These are phyloP conservation scores for Juglanconis sp. DNA, from an alignment of 2,329 filamentous ascomycete species.

Conservation along the genomic window DNA sequence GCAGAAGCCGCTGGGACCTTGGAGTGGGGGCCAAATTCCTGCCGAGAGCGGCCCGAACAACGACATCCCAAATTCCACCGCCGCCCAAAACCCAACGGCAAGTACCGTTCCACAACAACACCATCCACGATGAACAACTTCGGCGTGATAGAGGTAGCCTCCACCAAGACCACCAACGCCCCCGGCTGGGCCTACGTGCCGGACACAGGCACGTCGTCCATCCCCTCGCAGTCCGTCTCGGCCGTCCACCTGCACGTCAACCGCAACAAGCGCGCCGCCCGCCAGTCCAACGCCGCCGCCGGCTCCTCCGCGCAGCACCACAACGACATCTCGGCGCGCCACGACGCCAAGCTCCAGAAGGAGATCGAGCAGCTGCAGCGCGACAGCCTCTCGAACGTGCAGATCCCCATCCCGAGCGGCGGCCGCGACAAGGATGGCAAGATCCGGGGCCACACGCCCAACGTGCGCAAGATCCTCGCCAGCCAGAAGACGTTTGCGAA, in stretches of 20 bases:
- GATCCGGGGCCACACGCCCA: constrained; percentile 51
- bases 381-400: constrained; percentile 70
- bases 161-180: constrained; percentile 63
- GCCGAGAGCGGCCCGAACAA: constrained; percentile 19
- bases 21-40: constrained; percentile 3
- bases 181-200: constrained; percentile 93
- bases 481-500: constrained; percentile 82
- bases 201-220: constrained; percentile 61
- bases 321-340: constrained; percentile 72
- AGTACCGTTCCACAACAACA: neutral
- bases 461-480: constrained; percentile 72
- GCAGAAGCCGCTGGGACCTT: no score
- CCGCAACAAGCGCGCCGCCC: constrained; percentile 70
- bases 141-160: constrained; percentile 79
- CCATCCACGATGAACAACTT: constrained; percentile 58
- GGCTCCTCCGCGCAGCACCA: constrained; percentile 46
- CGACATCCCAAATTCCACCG: neutral
- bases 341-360: constrained; percentile 76
- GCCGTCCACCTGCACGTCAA: constrained; percentile 37
- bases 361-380: constrained; percentile 80
- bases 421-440: constrained; percentile 40
- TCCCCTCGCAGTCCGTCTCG: constrained; percentile 37
- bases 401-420: constrained; percentile 66
- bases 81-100: neutral
- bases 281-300: constrained; percentile 52